Base-by-base conservation (phyloP, 106 monocot species). In the Acorus gramineus region DNA sequence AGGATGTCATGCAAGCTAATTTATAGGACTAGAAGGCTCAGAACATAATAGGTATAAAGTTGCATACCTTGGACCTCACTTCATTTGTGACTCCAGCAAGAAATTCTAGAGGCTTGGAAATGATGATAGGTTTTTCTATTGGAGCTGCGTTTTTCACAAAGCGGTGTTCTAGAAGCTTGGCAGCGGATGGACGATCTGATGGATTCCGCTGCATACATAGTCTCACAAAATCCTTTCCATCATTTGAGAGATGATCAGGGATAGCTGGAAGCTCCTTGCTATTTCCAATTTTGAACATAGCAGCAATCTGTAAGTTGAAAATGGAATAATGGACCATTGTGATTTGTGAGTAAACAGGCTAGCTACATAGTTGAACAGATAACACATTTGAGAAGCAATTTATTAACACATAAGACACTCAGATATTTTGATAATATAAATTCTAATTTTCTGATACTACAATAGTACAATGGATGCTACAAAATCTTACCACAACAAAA, bases 201-300 rank as follows among this genome's bases (percentile, higher is more conserved):
- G 95, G 95, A 3, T 90, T 80, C 6, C 95, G 86, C 61, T 90
- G 90, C 28, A 95, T 74, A 72, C 95, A 95, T 46, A 66, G 77
- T 55, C 84, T 79, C 64, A 95, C 60, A 63, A 95, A 95, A 69
- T 95, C 90, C 69, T 90, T 90, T 11, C 90, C 84, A 8, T 82
- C 87, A 51, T 78, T 84, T 6, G 95, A 95, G 4, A 95, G 86
- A 70, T 87, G 81, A 78, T 87, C 84, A 60, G 95, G 95, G 51
- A 95, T 90, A 47, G 74, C 50, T 28, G 95, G 95, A 56, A 95
- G 85, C 56, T 95, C 90, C 79, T 95, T 95, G 69, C 95, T 90
- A 55, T 95, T 95, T 28, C 95, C 90, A 67, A 95, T 95, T 65
- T 95, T 95, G 74, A 95, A 95, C 90, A 95, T 87, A 42, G 95